These are phyloP conservation scores for Alternaria novae-zelandiae DNA, from an alignment of 2,329 filamentous ascomycete species.

Conservation along the genomic window DNA sequence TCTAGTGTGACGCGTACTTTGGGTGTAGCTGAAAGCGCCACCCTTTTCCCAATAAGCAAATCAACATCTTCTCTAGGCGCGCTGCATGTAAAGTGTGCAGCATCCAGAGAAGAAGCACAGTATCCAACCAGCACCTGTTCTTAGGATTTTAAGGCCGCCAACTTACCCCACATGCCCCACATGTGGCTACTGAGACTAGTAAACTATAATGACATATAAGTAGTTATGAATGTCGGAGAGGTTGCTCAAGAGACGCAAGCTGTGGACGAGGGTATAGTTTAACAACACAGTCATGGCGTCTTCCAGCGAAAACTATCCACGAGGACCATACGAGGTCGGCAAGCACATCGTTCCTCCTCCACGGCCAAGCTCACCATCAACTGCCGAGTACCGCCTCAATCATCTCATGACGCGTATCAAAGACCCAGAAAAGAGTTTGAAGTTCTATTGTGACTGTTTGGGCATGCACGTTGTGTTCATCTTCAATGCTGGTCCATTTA, in stretches of 20 bases:
- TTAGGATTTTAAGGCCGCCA: neutral
- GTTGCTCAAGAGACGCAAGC: neutral
- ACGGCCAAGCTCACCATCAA: conserved; percentile 32
- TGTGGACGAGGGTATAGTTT: neutral
- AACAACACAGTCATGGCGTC: conserved; percentile 5
- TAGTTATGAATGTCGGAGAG: neutral
- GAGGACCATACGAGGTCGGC: conserved; percentile 25
- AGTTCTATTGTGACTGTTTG: conserved; percentile 45
- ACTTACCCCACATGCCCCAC: conserved; percentile 20
- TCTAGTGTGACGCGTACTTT: neutral
- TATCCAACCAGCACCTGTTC: neutral
- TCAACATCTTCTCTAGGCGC: neutral
- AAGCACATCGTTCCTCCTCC: conserved; percentile 35
- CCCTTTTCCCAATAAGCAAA: neutral
- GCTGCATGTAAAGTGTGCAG: neutral
- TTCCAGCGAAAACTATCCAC: conserved; percentile 27
- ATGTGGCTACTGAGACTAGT: neutral
- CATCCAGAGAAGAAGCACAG: neutral
- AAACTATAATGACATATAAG: neutral
- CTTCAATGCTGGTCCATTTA: conserved; percentile 44
- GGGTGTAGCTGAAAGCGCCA: neutral
- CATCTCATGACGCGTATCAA: conserved; percentile 46
- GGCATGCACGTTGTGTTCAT: conserved; percentile 45
- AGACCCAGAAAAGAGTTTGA: conserved; percentile 31
- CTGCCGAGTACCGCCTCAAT: conserved; percentile 37